Evolutionary conservation across 1,284 basidiomycete species (phyloP), one percentile per base, ranked within the genome.

Genomic region (Pyrrhoderma lamaoense): DNA sequence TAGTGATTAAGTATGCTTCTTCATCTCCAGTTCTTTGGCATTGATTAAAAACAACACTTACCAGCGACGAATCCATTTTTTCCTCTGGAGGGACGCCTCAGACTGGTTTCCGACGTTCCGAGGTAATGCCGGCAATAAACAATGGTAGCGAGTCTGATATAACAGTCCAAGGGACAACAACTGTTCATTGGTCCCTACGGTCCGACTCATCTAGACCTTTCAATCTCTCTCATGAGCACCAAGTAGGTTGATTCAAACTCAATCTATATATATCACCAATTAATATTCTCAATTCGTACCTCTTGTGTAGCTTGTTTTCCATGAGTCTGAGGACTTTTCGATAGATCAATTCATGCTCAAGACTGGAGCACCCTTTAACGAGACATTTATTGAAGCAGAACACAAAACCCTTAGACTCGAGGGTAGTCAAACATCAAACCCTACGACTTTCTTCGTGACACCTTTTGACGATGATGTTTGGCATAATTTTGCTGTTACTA

Each of bases 221-320:
- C 58, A 79, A 80, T 57, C 70, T 69, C 51, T 70, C 58, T 11
- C 79, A 82, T 55, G 80, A 82, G 60, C 80, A 82, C 57, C 79
- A 81, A 58, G 48, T 43, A 43, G 1, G 18, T 67, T 76, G 49
- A 75, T 80, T n/a, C n/a, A n/a, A n/a, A n/a, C n/a, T n/a, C n/a
- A n/a, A n/a, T n/a, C n/a, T n/a, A n/a, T n/a, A n/a, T n/a, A n/a
- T n/a, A n/a, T n/a, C n/a, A 61, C 75, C 77, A 2, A 68, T 61
- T 47, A 79, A 82, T 57, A 76, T 77, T 2, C 68, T 71, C 4
- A 9, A 8, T 13, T 40, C 21, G 18, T 35, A 2, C 7, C n/a
- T 38, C 8, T 9, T 11, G 8, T 75, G 11, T 11, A 80, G 56
- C 63, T 79, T 5, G 78, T 79, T 77, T 50, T 34, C 68, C 43